Conservation (phyloP, 805 yeast species). For the Ogataea ganodermae region DNA sequence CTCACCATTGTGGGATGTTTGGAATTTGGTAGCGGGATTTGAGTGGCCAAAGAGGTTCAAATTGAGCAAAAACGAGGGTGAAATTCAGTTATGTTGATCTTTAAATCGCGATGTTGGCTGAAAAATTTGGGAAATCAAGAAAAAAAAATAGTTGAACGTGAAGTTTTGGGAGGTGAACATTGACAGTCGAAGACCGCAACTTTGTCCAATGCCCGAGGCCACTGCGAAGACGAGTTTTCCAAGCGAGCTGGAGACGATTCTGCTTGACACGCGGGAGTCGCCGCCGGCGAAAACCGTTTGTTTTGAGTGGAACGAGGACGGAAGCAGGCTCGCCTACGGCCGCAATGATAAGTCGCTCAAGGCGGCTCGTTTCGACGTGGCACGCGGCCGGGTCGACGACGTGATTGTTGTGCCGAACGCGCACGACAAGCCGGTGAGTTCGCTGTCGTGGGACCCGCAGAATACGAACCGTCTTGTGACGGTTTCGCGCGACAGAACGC, state of each 20-base stretch:
- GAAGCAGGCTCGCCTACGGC: slow-evolving; percentile 43
- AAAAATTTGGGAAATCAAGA: not conserved
- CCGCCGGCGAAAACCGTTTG: slow-evolving; percentile 36
- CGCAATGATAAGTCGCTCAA: slow-evolving; percentile 46
- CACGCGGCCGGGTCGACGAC: slow-evolving; percentile 34
- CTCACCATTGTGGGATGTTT: not conserved
- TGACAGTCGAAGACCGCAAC: too few relatives aligned
- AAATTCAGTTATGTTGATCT: not conserved
- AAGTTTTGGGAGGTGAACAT: not conserved
- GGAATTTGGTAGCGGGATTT: too few relatives aligned
- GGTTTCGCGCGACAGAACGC: slow-evolving; percentile 44
- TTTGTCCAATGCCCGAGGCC: slow-evolving; percentile 5
- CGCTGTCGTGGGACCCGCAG: slow-evolving; percentile 48
- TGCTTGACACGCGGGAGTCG: slow-evolving; percentile 16
- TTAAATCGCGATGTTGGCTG: not conserved
- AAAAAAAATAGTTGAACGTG: not conserved
- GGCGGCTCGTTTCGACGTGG: slow-evolving; percentile 38
- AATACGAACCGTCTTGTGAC: slow-evolving; percentile 45
- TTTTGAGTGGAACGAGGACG: slow-evolving; percentile 43
- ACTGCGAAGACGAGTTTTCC: slow-evolving; percentile 2
- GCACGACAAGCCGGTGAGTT: slow-evolving; percentile 43
- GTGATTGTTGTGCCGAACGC: slow-evolving; percentile 40
- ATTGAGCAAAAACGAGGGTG: too few relatives aligned
- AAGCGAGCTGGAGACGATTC: slow-evolving; percentile 16
- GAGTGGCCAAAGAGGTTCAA: too few relatives aligned